phyloP scores from a whole-genome alignment of 768 basidiomycete genomes.

The Rhodotorula diobovata region DNA sequence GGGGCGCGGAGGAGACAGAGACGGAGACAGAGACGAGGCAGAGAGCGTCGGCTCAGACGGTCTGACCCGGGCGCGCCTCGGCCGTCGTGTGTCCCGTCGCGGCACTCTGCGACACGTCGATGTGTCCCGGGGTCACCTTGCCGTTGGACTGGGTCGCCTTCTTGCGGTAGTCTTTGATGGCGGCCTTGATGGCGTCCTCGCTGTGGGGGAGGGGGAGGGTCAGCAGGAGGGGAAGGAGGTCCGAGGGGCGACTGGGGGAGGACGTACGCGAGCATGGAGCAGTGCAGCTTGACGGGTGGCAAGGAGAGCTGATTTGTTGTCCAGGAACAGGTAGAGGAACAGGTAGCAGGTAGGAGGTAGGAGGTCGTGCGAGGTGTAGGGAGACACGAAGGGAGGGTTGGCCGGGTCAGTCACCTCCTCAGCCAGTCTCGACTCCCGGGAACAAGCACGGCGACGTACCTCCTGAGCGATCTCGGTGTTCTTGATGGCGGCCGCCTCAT shows the following conservation, averaged over 20 bases:
- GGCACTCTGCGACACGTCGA: conserved; percentile 53
- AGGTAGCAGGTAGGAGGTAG: too few relatives aligned
- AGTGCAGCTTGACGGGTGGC: conserved; percentile 43
- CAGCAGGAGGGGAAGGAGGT: neutral
- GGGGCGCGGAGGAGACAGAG: too few relatives aligned
- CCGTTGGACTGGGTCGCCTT: conserved; percentile 58
- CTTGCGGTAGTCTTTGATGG: conserved; percentile 88
- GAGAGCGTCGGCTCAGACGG: conserved; percentile 50
- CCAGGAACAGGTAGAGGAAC: too few relatives aligned
- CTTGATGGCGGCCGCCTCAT: conserved; percentile 92
- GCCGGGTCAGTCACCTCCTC: too few relatives aligned
- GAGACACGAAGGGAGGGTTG: too few relatives aligned
- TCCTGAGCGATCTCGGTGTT: conserved; percentile 99
- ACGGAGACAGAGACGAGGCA: too few relatives aligned
- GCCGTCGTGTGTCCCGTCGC: conserved; percentile 29
- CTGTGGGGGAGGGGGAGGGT: conserved; percentile 55
- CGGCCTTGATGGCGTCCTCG: conserved; percentile 97
- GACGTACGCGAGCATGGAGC: conserved; percentile 36
- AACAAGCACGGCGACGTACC: too few relatives aligned
- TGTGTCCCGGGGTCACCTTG: conserved; percentile 55
- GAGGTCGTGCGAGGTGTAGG: too few relatives aligned
- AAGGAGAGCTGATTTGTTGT: conserved; percentile 9
- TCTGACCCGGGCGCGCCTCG: conserved; percentile 16
- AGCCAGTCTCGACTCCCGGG: too few relatives aligned
- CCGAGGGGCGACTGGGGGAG: neutral